Evolutionary conservation across 2,329 filamentous ascomycete species (phyloP).

Genomic region (Myriosclerotinia duriaeana): DNA sequence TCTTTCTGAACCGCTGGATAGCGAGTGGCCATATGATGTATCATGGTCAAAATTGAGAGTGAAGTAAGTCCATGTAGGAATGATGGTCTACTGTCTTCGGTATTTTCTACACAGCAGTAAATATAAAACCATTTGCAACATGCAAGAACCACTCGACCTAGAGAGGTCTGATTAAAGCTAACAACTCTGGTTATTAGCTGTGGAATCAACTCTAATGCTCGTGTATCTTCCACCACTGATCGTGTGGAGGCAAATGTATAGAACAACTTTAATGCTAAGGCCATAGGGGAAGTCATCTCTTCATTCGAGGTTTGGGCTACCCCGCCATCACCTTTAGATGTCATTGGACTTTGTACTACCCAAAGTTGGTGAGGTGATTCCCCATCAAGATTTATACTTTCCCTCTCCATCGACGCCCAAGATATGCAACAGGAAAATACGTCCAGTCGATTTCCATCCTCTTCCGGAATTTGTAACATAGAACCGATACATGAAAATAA

Average conservation of each 20-base stretch:
- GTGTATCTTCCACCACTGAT: neutral
- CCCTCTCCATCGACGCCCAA: too few relatives aligned
- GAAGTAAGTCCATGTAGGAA: neutral
- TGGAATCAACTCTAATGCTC: neutral
- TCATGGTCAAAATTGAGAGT: neutral
- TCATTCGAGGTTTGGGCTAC: neutral
- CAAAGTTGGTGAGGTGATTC: neutral
- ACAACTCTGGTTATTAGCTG: neutral
- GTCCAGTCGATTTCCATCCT: neutral
- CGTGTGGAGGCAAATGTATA: neutral
- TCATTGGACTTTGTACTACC: neutral
- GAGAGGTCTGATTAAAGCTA: neutral
- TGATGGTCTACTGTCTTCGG: neutral
- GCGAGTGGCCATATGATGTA: neutral
- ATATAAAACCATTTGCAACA: neutral
- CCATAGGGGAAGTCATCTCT: neutral
- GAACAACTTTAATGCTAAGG: neutral
- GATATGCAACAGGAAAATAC: too few relatives aligned
- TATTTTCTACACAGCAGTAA: neutral
- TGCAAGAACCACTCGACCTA: neutral
- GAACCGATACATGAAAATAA: neutral
- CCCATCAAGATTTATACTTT: neutral
- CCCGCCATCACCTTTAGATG: neutral
- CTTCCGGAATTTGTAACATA: neutral
- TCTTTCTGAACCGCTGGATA: neutral